Conservation (phyloP, 768 basidiomycete genomes). For the Grammothele lineata region DNA sequence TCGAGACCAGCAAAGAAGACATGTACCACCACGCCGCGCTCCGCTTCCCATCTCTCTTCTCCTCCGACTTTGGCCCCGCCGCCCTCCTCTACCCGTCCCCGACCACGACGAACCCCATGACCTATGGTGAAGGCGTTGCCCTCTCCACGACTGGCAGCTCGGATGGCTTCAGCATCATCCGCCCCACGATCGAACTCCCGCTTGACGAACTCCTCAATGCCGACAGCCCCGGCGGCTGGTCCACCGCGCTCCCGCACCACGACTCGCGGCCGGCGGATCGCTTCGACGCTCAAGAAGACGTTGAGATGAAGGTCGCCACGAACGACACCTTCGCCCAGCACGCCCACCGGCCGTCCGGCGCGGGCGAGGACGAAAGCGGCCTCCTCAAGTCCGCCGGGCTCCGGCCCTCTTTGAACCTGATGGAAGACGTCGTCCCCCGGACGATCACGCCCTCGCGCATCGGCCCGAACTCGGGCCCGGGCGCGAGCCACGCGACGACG, state of each 20-base stretch:
- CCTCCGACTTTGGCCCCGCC: slow-evolving; percentile 71
- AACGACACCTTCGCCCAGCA: slow-evolving; percentile 16
- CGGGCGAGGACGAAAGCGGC: slow-evolving; percentile 26
- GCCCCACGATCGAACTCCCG: slow-evolving; percentile 82
- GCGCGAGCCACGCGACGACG: slow-evolving; percentile 28
- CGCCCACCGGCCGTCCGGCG: slow-evolving; percentile 12
- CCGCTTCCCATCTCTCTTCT: slow-evolving; percentile 72
- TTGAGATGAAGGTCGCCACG: slow-evolving; percentile 28
- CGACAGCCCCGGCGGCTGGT: slow-evolving; percentile 31
- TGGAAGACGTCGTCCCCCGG: slow-evolving; percentile 42
- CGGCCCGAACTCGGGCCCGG: slow-evolving; percentile 49
- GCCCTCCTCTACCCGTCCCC: slow-evolving; percentile 68
- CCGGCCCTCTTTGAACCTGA: slow-evolving; percentile 34
- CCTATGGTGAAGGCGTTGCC: slow-evolving; percentile 73
- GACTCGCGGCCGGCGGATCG: slow-evolving; percentile 18
- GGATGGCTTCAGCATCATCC: slow-evolving; percentile 56
- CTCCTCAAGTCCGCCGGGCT: slow-evolving; percentile 28
- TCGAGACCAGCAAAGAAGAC: slow-evolving; percentile 17
- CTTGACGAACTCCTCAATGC: slow-evolving; percentile 77
- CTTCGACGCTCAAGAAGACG: slow-evolving; percentile 23
- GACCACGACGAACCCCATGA: slow-evolving; percentile 62
- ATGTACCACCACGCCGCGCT: slow-evolving; percentile 37
- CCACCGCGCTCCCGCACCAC: slow-evolving; percentile 11
- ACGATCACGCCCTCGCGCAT: slow-evolving; percentile 58
- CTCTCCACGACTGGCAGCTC: slow-evolving; percentile 34